A percentile compares a stretch with the other conserved stretches of the same genome.
These are phyloP conservation scores for Hygrocybe punicea DNA, from an alignment of 768 basidiomycete genomes.

Conservation along the genomic window DNA sequence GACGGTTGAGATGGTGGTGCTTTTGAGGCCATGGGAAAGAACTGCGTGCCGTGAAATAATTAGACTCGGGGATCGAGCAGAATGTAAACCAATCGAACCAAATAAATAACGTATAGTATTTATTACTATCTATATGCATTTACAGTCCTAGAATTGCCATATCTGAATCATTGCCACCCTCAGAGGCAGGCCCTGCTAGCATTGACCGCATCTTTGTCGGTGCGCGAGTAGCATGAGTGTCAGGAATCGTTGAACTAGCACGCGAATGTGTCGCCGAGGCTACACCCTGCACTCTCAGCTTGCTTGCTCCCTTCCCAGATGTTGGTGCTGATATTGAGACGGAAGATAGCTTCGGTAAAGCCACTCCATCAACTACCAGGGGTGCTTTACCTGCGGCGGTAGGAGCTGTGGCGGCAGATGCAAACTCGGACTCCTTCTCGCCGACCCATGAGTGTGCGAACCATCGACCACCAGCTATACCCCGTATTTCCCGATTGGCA, in stretches of 20 bases:
- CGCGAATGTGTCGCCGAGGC: conserved; percentile 56
- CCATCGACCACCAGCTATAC: conserved; percentile 83
- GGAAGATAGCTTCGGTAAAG: conserved; percentile 19
- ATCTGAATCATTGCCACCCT: conserved; percentile 43
- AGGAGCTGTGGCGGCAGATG: conserved; percentile 33
- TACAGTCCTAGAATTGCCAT: conserved; percentile 16
- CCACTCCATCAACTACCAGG: conserved; percentile 33
- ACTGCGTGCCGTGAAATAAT: background rate
- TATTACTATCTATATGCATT: background rate
- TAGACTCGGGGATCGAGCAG: no score
- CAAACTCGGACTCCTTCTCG: conserved; percentile 70
- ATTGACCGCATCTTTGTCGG: conserved; percentile 68
- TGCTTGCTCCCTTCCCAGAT: conserved; percentile 32
- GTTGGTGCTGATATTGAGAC: conserved; percentile 48
- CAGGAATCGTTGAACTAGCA: conserved; percentile 51
- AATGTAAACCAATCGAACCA: background rate
- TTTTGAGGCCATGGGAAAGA: background rate
- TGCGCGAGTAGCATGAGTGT: conserved; percentile 38
- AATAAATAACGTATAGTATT: background rate
- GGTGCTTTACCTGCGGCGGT: conserved; percentile 28
- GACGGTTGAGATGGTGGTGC: conserved; percentile 26
- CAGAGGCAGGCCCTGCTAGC: conserved; percentile 49
- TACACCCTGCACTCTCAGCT: conserved; percentile 37
- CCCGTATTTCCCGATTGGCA: conserved; percentile 73
- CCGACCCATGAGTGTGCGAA: conserved; percentile 80